Conservation (phyloP, 305 asterid species). For the Vinca major region DNA sequence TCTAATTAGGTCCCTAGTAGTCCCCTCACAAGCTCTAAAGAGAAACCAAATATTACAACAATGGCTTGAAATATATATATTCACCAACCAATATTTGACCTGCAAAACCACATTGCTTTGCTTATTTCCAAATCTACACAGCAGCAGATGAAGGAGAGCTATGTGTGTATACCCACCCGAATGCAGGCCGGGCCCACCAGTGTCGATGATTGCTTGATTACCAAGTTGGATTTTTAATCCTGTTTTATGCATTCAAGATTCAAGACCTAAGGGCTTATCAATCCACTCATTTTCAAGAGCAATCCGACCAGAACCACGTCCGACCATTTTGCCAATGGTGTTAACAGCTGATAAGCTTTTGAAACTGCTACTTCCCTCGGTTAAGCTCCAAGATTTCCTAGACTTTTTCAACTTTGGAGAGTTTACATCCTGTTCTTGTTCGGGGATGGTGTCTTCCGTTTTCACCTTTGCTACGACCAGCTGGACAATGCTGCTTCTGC, state of each 20-base stretch:
- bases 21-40: conserved; percentile 22
- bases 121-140: conserved; percentile 50
- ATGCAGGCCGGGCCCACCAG: conserved; percentile 2
- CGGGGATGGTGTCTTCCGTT: conserved; percentile 21
- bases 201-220: conserved; percentile 6
- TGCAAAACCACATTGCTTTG: conserved; percentile 6
- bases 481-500: conserved; percentile 66
- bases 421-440: conserved; percentile 30
- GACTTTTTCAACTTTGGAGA: conserved; percentile 40
- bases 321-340: conserved; percentile 55
- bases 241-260: conserved; percentile 30
- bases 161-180: conserved; percentile 27
- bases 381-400: conserved; percentile 42
- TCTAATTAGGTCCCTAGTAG: conserved; percentile 23
- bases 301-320: conserved; percentile 59
- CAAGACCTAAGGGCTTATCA: conserved; percentile 55
- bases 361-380: conserved; percentile 76
- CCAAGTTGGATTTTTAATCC: conserved; percentile 10
- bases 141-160: conserved; percentile 27
- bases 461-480: conserved; percentile 49
- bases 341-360: conserved; percentile 58
- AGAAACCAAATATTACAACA: conserved; percentile 25
- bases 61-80: conserved; percentile 21
- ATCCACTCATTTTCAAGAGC: conserved; percentile 40
- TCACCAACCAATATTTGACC: conserved; percentile 23